These are phyloP conservation scores for Magnolia sinica DNA, from an alignment of 164 flowering plant genomes.

Conservation along the genomic window DNA sequence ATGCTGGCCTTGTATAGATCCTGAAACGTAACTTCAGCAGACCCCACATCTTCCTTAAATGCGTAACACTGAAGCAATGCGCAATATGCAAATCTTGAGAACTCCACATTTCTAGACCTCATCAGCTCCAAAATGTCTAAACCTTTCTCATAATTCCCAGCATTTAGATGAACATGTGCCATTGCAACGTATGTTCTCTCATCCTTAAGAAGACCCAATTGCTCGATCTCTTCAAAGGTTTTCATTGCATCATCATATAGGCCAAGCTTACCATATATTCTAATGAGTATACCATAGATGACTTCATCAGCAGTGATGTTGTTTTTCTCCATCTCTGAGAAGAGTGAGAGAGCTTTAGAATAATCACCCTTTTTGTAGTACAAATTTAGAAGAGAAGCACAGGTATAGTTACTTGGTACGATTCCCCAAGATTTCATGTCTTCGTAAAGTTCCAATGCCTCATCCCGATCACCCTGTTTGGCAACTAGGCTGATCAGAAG, in stretches of 20 bases:
- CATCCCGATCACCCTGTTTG: constrained; percentile 41
- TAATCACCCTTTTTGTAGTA: constrained; percentile 69
- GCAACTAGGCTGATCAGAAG: constrained; percentile 54
- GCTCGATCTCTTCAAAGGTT: constrained; percentile 63
- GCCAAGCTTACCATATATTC: constrained; percentile 94
- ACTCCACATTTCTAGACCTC: constrained; percentile 59
- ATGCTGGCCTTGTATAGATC: constrained; percentile 60
- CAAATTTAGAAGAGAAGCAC: constrained; percentile 78
- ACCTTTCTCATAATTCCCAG: constrained; percentile 60
- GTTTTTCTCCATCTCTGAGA: constrained; percentile 64
- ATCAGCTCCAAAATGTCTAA: constrained; percentile 51
- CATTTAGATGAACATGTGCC: constrained; percentile 79
- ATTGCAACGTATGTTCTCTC: constrained; percentile 84
- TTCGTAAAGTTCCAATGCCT: constrained; percentile 58
- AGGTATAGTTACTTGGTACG: constrained; percentile 76
- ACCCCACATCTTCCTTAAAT: constrained; percentile 50
- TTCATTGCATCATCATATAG: constrained; percentile 75
- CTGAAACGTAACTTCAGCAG: constrained; percentile 70
- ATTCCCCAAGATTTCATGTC: constrained; percentile 68
- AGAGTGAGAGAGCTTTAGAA: constrained; percentile 75
- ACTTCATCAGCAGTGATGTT: constrained; percentile 78
- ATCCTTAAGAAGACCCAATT: constrained; percentile 57
- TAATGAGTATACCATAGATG: constrained; percentile 78
- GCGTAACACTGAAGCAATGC: constrained; percentile 69
- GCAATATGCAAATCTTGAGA: constrained; percentile 64